Evolutionary conservation across 2,329 filamentous ascomycete genomes (phyloP), one percentile per base, ranked within the genome.

Genomic region (Paecilomyces variotii): DNA sequence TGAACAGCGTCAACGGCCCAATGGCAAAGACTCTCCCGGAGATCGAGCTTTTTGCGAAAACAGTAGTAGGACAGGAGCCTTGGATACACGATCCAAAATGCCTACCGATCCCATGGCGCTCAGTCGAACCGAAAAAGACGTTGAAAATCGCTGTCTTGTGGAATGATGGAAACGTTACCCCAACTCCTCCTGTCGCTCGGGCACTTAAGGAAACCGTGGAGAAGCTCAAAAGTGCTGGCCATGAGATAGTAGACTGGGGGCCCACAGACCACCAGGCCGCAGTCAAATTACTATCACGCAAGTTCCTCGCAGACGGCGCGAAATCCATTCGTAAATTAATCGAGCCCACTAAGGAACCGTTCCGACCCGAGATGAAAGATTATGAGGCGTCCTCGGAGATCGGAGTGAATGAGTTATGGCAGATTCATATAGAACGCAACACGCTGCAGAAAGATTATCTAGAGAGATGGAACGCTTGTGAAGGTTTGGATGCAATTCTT

Each of bases 1-100:
- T 88, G 0, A 76, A 78, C 56, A 84, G 82, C 24, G 83, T 87
- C 34, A 86, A 87, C 62, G 86, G 86, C 0, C 86, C 86, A 0
- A 78, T 89, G 76, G 79, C 82, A 1, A 76, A 77, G 28, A 81
- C 79, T 0, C 71, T 88, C 0, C 74, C 75, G 4, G 84, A 86
- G 60, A 74, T 87, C 1, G 76, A 78, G 45, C 60, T 82, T 2
- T 87, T 84, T 69, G 79, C 80, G 68, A 78, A 77, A 58, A 71
- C 76, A 0, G 72, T 87, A 6, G 72, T 87, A 2, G 59, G 52
- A 39, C 61, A 62, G n/a, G 12, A 65, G 14, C 85, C 85, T 0
- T 87, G 84, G 85, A 72, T 80, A 0, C 67, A 67, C 1, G 84
- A 87, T 59, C 79, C 84, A 0, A 79, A 79, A n/a, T 80, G 84